Conservation (phyloP, 495 filamentous ascomycete genomes). For the Talaromyces stipitatus region DNA sequence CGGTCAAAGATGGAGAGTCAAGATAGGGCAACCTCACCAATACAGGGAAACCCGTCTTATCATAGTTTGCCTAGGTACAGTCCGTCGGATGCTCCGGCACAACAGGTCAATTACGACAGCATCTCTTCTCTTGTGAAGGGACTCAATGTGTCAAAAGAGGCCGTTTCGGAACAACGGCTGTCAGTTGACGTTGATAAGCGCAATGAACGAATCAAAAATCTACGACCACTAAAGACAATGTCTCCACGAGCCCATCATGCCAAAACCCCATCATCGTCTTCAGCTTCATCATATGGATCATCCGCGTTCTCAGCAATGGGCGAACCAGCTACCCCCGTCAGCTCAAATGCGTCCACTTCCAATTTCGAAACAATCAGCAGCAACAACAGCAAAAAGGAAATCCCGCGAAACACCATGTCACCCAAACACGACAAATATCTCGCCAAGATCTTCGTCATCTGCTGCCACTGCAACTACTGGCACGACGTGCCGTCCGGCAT, state of each 20-base stretch:
- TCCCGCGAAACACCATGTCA: conserved; percentile 10
- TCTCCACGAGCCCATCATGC: not conserved
- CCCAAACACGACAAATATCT: conserved; percentile 38
- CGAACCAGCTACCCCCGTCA: not conserved
- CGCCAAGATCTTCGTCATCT: conserved; percentile 73
- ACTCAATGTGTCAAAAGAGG: not conserved
- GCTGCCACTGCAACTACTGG: conserved; percentile 74
- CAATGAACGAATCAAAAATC: not conserved
- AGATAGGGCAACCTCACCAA: not conserved
- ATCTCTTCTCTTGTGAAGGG: not conserved
- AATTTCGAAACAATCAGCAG: not conserved
- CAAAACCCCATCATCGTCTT: not conserved
- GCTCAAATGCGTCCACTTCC: not conserved
- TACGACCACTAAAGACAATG: not conserved
- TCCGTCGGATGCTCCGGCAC: not conserved
- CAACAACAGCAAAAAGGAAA: not conserved
- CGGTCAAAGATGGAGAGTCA: not conserved
- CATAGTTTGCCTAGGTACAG: not conserved
- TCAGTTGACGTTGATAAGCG: not conserved
- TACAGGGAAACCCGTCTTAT: not conserved
- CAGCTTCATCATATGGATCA: not conserved
- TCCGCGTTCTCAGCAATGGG: not conserved
- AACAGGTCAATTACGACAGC: not conserved
- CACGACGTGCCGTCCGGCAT: conserved; percentile 71
- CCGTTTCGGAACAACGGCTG: too few species aligned